Conservation (phyloP, 179 eudicot species). For the Spinacia oleracea region DNA sequence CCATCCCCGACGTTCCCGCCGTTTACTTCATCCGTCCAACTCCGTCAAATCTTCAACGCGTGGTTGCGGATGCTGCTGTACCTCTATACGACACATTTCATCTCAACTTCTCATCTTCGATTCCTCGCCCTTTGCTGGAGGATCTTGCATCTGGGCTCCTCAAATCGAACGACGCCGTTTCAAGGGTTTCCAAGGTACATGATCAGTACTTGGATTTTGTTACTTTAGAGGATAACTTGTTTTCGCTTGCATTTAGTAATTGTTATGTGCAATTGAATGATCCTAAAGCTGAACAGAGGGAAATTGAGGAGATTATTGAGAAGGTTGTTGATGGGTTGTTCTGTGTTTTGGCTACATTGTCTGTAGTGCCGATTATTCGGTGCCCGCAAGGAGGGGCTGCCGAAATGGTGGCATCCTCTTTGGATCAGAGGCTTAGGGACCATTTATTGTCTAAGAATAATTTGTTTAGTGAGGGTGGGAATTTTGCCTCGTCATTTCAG, state of each 20-base stretch:
- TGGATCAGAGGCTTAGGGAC: constrained; percentile 86
- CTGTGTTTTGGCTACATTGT: constrained; percentile 81
- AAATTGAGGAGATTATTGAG: constrained; percentile 76
- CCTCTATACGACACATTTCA: constrained; percentile 77
- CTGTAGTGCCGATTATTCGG: constrained; percentile 80
- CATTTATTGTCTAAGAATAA: constrained; percentile 88
- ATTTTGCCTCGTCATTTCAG: constrained; percentile 61
- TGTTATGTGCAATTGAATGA: constrained; percentile 87
- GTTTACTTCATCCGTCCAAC: constrained; percentile 76
- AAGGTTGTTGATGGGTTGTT: constrained; percentile 77
- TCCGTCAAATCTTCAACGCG: constrained; percentile 51
- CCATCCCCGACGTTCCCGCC: constrained; percentile 86
- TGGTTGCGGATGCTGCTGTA: constrained; percentile 55
- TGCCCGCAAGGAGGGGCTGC: constrained; percentile 90
- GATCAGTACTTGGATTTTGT: constrained; percentile 94
- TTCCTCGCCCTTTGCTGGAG: constrained; percentile 70
- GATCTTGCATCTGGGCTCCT: constrained; percentile 73
- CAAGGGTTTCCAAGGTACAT: constrained; percentile 71
- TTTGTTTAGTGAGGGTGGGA: constrained; percentile 80
- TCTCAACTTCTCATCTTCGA: constrained; percentile 79
- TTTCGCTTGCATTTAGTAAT: constrained; percentile 63
- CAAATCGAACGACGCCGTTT: constrained; percentile 50
- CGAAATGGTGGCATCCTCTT: constrained; percentile 80
- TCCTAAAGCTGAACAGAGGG: constrained; percentile 77
- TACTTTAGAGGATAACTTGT: constrained; percentile 75